Base-by-base conservation (phyloP, 352 stramenopile species). In the Phytophthora syringae region DNA sequence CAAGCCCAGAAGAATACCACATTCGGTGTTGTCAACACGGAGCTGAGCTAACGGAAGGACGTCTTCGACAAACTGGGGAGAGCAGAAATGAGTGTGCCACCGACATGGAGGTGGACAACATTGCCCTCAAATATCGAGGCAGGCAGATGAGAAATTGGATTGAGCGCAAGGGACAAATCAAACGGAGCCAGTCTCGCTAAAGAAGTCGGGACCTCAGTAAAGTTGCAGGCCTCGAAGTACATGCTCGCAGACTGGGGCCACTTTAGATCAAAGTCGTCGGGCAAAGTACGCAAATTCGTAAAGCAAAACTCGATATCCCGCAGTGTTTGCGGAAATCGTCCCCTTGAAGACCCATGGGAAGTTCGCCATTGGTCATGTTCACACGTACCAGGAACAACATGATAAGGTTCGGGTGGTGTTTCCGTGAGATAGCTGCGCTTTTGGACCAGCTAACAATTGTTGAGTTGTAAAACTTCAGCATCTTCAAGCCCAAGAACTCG, bases 381-480 rank as follows among this genome's bases (percentile, higher is more conserved):
- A 67, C 56, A 7, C 60, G 60, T 27, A 67, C 25, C 5, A 75
- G 44, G 21, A 45, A 64, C 16, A 64, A 13, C 43, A 53, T 54
- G 1, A 62, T 45, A 1, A 76, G 21, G 6, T 59, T 59, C 10
- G 70, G 60, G 16, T 82, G 67, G 16, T 59, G 28, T 1, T 24
- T 39, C 13, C 60, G n/a, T 11, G 60, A 73, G 32, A 82, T 51
- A 4, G 55, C 62, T 6, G 71, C 70, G 20, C 50, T 40, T 10
- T 39, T 12, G 0, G 25, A 21, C 67, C 70, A 82, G 10, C 42
- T 52, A 1, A 30, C 24, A 10, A 84, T 56, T 13, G 70, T 79
- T 13, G 70, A 71, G 39, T 80, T 84, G 53, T 75, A 80, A 3
- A 78, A 25, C 43, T 80, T 77, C 16, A 80, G 28, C 0, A 57